A percentile compares a stretch with the other conserved stretches of the same genome.
phyloP scores from a whole-genome alignment of 106 monocot genomes.

The Platanthera zijinensis region DNA sequence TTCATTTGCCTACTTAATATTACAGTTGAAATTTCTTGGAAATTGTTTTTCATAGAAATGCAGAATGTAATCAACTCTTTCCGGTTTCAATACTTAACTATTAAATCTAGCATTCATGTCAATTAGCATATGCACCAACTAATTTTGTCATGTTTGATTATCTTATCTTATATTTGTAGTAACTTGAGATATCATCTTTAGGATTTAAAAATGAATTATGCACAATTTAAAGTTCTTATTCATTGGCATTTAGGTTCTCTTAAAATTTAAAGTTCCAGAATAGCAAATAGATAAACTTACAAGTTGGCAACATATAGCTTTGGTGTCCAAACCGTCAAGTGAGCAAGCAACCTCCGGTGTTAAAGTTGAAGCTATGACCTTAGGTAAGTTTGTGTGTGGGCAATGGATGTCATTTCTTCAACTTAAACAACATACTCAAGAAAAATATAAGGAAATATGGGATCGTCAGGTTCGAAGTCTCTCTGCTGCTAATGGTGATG shows the following conservation, averaged over 20 bases:
- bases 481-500: conserved; percentile 72
- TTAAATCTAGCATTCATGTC: too few relatives aligned
- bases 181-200: not conserved
- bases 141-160: not conserved
- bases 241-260: conserved; percentile 50
- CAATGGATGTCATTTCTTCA: conserved; percentile 96
- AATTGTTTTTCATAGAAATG: too few relatives aligned
- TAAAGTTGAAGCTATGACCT: conserved; percentile 65
- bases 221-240: not conserved
- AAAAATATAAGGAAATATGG: conserved; percentile 99
- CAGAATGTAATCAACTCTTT: too few relatives aligned
- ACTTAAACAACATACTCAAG: conserved; percentile 93
- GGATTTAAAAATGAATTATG: not conserved
- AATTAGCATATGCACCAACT: too few relatives aligned
- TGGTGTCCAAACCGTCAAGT: conserved; percentile 90
- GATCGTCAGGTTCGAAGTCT: conserved; percentile 90
- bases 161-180: not conserved
- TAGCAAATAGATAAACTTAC: conserved; percentile 87
- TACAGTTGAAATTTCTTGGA: too few relatives aligned
- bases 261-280: conserved; percentile 78
- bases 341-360: conserved; percentile 87
- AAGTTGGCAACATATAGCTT: conserved; percentile 93
- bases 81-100: too few relatives aligned
- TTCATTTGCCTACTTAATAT: too few relatives aligned
- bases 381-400: conserved; percentile 92